Percentiles rank a stretch among this genome's conserved stretches.
Evolutionary conservation across 108 stramenopile species (phyloP).

Genomic region (Cyclotella distinguenda): DNA sequence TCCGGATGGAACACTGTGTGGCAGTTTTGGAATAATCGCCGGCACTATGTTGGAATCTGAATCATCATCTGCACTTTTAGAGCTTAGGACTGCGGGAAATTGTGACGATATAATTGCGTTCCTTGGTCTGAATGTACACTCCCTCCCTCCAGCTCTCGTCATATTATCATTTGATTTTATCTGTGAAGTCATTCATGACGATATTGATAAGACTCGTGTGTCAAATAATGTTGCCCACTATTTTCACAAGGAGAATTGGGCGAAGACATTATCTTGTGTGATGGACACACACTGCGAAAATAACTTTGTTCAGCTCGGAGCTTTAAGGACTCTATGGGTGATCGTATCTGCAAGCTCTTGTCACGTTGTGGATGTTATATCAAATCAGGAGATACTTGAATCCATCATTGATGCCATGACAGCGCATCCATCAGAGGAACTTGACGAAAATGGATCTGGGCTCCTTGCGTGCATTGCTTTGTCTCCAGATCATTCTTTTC

Average conservation of each 20-base stretch:
- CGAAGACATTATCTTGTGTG: slow-evolving; percentile 3
- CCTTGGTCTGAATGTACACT: neutral
- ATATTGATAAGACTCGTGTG: neutral
- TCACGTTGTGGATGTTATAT: slow-evolving; percentile 6
- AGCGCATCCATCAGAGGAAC: neutral
- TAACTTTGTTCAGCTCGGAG: slow-evolving; percentile 20
- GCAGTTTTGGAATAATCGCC: neutral
- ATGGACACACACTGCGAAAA: slow-evolving; percentile 8
- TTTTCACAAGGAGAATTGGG: slow-evolving; percentile 1
- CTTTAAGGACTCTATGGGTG: slow-evolving; percentile 19
- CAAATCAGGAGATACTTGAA: slow-evolving; percentile 15
- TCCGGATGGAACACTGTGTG: too few relatives aligned
- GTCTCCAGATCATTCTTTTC: slow-evolving; percentile 14
- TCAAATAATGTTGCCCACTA: too few relatives aligned
- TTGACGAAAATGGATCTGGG: slow-evolving; percentile 28
- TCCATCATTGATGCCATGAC: slow-evolving; percentile 17
- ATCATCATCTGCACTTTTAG: neutral
- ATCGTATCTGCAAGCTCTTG: slow-evolving; percentile 3
- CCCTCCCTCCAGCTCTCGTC: neutral
- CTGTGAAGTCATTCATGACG: neutral
- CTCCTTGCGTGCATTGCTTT: slow-evolving; percentile 17
- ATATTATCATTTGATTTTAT: slow-evolving; percentile 5
- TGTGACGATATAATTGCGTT: slow-evolving; percentile 10
- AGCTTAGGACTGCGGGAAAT: neutral
- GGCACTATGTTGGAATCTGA: neutral